Base-by-base conservation (phyloP, 169 alveolate genomes). In the Eimeria maxima region DNA sequence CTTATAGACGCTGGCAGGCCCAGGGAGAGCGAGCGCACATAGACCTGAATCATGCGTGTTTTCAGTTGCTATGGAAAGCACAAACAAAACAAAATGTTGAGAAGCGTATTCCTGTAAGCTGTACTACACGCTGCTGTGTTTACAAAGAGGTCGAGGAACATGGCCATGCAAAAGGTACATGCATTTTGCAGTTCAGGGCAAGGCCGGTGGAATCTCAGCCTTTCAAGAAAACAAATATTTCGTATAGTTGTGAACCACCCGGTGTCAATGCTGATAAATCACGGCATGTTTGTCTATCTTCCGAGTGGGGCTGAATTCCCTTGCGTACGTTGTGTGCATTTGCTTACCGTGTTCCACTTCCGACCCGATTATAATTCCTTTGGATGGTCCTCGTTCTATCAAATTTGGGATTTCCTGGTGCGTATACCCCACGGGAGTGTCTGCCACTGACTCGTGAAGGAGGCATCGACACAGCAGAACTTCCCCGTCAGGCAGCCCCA, bases 401-500 rank as follows among this genome's bases (percentile, higher is more conserved):
- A 87, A 8, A 7, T 38, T 33, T 50, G 81, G 93, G 27, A 33
- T 65, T 20, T 65, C 76, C 83, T 42, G 55, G 33, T 53, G 42
- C 24, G 22, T 86, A 47, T 86, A 86, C 47, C 93, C 78, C 44
- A 86, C n/a, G 7, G 93, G 93, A 50, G 83, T 86, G 44, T 86
- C 93, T 8, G 93, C 67, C 29, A 86, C 7, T 63, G 83, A 63
- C 60, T 60, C 81, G 63, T 86, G 93, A 24, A 86, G 80, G 8
- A 86, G 80, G 42, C 81, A n/a, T 44, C 81, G 76, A 73, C 93
- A 86, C 33, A 86, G 81, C 81, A 86, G 83, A 29, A 86, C 93
- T n/a, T 86, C 93, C 47, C 93, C 93, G 63, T 86, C 93, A 60
- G 93, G 93, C 13, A 86, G 80, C 81, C 13, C 44, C 63, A 86